These are phyloP conservation scores for Wickerhamiella occidentalis DNA, from an alignment of 805 yeast genomes.

Conservation along the genomic window DNA sequence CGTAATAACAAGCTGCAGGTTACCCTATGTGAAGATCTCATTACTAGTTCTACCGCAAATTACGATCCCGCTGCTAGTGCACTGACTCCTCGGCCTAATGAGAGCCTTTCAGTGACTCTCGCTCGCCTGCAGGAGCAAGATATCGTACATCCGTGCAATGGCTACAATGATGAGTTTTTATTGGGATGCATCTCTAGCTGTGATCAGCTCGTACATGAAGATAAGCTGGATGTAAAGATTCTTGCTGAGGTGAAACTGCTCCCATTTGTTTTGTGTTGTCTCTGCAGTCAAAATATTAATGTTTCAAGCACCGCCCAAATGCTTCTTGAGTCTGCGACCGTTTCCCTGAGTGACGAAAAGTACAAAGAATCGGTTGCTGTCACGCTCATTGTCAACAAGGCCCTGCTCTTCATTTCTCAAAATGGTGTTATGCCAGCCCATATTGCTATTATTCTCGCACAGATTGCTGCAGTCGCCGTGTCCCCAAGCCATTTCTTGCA, in stretches of 20 bases:
- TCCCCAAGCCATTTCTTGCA: slow-evolving; percentile 66
- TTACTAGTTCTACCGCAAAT: slow-evolving; percentile 10
- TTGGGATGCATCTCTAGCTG: slow-evolving; percentile 34
- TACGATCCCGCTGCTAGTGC: slow-evolving; percentile 23
- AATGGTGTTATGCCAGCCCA: slow-evolving; percentile 32
- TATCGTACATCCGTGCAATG: slow-evolving; percentile 9
- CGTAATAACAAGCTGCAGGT: slow-evolving; percentile 13
- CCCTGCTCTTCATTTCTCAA: slow-evolving; percentile 8
- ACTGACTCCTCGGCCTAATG: not conserved
- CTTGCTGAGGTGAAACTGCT: slow-evolving; percentile 47
- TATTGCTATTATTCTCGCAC: slow-evolving; percentile 44
- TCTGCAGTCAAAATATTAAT: slow-evolving; percentile 16
- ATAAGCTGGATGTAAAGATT: slow-evolving; percentile 40
- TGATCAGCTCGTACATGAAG: slow-evolving; percentile 20
- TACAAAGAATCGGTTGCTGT: slow-evolving; percentile 20
- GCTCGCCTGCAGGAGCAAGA: slow-evolving; percentile 12
- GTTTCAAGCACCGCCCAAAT: slow-evolving; percentile 32
- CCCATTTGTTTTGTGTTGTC: slow-evolving; percentile 34
- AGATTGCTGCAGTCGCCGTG: slow-evolving; percentile 42
- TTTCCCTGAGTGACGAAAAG: slow-evolving; percentile 24
- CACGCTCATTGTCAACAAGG: slow-evolving; percentile 17
- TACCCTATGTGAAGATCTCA: slow-evolving; percentile 19
- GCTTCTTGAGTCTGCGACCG: slow-evolving; percentile 36
- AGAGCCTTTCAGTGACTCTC: not conserved
- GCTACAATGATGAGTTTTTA: slow-evolving; percentile 59